Evolutionary conservation across 2,329 filamentous ascomycete species (phyloP), one percentile per base, ranked within the genome.

Genomic region (Septoria linicola): DNA sequence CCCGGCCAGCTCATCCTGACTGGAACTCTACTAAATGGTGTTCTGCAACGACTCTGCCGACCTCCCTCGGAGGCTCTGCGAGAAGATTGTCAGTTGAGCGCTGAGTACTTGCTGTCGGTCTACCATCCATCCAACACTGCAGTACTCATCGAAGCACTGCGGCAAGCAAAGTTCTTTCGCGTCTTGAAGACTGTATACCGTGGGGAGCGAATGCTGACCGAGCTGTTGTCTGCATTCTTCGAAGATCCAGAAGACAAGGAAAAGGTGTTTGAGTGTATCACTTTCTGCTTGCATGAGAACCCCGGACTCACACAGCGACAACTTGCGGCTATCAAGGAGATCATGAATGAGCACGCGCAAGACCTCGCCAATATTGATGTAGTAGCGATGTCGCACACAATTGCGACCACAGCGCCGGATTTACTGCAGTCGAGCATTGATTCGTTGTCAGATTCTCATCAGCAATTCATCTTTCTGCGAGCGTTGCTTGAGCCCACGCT

Each of bases 11-110:
- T 99, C 43, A 80, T 97, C 8, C 82, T 99, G 40, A 88, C 92
- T 0, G 93, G 91, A 14, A 90, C 88, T 2, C 87, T 88, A 1
- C 77, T 99, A 1, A 88, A 90, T 53, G 84, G 84, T 53, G 85
- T 96, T 8, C 77, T 99, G 20, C 77, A 82, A 31, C 87, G 90
- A 2, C 78, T 99, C 3, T 99, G 93, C 73, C 81, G 85, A 54
- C 96, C 90, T 60, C 90, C 91, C 0, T 85, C 84, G 2, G 75
- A 80, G 8, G 87, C 92, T 54, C 79, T 97, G 62, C 85, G 85
- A 3, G 92, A 96, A 47, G 93, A 99, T 70, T 95, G 92, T 37
- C 91, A 99, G 70, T 80, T 99, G n/a, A 99, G 93, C 66, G 87
- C 88, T 1, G 93, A 99, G 71, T 99, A 99, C 68, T 75, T 99